Evolutionary conservation across 2,329 filamentous ascomycete species (phyloP).

Genomic region (Nannizzia gypsea): DNA sequence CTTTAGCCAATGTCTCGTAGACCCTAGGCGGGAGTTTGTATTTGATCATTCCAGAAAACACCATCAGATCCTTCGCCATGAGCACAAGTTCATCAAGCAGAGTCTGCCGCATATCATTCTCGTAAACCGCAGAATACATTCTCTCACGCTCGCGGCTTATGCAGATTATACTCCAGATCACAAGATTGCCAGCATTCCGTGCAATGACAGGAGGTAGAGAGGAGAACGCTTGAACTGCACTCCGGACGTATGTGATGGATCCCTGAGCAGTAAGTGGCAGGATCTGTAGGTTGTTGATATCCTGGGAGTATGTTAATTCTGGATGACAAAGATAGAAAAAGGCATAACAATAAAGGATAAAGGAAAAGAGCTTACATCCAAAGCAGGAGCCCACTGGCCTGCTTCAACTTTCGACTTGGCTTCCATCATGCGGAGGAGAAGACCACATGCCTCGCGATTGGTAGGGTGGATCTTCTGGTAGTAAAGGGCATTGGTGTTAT

Average conservation of each 20-base stretch:
- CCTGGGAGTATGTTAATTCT: slow-evolving; percentile 34
- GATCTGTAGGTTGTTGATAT: slow-evolving; percentile 62
- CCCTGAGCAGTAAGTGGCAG: slow-evolving; percentile 65
- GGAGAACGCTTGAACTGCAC: slow-evolving; percentile 68
- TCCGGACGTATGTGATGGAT: slow-evolving; percentile 66
- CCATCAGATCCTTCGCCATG: slow-evolving; percentile 80
- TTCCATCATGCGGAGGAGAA: slow-evolving; percentile 49
- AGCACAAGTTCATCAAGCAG: slow-evolving; percentile 61
- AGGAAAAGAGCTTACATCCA: slow-evolving; percentile 48
- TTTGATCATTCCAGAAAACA: slow-evolving; percentile 83
- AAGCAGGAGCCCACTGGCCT: slow-evolving; percentile 47
- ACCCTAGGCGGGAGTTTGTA: slow-evolving; percentile 80
- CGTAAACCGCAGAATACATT: slow-evolving; percentile 59
- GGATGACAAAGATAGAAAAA: neutral
- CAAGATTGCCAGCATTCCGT: slow-evolving; percentile 76
- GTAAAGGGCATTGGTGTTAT: slow-evolving; percentile 50
- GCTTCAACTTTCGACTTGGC: slow-evolving; percentile 49
- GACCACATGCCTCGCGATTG: slow-evolving; percentile 48
- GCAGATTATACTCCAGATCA: slow-evolving; percentile 87
- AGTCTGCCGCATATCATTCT: slow-evolving; percentile 36
- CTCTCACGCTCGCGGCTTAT: slow-evolving; percentile 67
- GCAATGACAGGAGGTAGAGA: slow-evolving; percentile 68
- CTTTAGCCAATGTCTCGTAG: slow-evolving; percentile 76
- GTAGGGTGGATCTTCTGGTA: slow-evolving; percentile 46
- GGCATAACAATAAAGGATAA: neutral